Conservation (phyloP, 179 eudicot species). For the Monotropa hypopitys region DNA sequence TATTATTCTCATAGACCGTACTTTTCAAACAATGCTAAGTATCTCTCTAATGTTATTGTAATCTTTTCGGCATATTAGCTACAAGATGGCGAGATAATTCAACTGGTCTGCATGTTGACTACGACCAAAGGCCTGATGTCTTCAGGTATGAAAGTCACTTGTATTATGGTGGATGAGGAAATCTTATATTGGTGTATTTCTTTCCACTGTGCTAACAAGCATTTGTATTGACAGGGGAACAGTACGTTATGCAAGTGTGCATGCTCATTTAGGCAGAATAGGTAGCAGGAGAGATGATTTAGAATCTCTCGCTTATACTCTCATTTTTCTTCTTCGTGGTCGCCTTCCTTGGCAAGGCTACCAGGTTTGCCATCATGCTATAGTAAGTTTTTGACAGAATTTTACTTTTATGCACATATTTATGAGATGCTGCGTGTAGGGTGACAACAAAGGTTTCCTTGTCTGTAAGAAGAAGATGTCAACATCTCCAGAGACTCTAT, state of each 20-base stretch:
- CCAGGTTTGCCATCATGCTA: conserved; percentile 36
- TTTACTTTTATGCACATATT: background rate
- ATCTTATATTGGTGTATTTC: background rate
- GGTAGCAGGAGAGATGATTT: conserved; percentile 91
- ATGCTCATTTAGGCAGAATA: conserved; percentile 94
- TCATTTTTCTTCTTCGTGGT: conserved; percentile 84
- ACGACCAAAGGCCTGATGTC: conserved; percentile 88
- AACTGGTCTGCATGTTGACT: conserved; percentile 65
- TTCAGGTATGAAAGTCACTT: conserved; percentile 43
- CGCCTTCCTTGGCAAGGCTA: conserved; percentile 98
- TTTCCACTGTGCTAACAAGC: background rate
- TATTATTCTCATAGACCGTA: background rate
- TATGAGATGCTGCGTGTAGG: conserved; percentile 36
- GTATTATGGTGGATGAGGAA: background rate
- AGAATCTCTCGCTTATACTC: conserved; percentile 96
- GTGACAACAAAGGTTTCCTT: conserved; percentile 94
- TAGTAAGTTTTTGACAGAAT: background rate
- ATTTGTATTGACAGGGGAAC: conserved; percentile 55
- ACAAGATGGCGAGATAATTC: conserved; percentile 61
- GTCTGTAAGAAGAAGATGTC: conserved; percentile 98
- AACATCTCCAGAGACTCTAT: conserved; percentile 80
- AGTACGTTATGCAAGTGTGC: conserved; percentile 97
- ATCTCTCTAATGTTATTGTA: background rate
- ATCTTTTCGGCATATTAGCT: conserved; percentile 29
- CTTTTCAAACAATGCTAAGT: background rate